Evolutionary conservation across 306 rosid species (phyloP).

Genomic region (Albizia julibrissin): DNA sequence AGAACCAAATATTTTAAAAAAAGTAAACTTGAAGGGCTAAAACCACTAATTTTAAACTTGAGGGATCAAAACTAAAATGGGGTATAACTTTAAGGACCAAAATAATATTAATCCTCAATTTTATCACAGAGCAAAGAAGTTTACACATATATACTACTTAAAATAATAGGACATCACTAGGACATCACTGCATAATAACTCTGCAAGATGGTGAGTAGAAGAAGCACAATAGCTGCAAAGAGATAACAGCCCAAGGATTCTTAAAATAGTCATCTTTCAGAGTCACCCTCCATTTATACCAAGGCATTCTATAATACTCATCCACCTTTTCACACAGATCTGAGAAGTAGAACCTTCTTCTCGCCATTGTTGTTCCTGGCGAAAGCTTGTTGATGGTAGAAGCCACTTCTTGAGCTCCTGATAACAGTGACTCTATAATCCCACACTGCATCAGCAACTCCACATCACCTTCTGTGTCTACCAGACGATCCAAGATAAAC

Average conservation of each 20-base stretch:
- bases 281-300: neutral
- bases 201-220: neutral
- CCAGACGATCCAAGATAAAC: conserved; percentile 25
- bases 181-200: neutral
- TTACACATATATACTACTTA: neutral
- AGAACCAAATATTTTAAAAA: no score
- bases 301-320: neutral
- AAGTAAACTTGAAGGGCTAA: no score
- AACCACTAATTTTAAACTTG: no score
- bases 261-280: neutral
- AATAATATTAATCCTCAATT: no score
- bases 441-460: conserved; percentile 33
- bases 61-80: no score
- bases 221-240: neutral
- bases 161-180: neutral
- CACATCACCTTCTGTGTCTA: conserved; percentile 24
- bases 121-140: neutral
- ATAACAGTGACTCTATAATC: conserved; percentile 28
- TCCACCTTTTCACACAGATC: neutral
- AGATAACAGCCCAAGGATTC: neutral
- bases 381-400: conserved; percentile 21
- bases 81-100: no score
- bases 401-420: neutral
- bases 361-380: neutral
- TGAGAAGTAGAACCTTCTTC: neutral